Evolutionary conservation across 2,329 filamentous ascomycete genomes (phyloP), one percentile per base, ranked within the genome.

Genomic region (Xylaria polymorpha): DNA sequence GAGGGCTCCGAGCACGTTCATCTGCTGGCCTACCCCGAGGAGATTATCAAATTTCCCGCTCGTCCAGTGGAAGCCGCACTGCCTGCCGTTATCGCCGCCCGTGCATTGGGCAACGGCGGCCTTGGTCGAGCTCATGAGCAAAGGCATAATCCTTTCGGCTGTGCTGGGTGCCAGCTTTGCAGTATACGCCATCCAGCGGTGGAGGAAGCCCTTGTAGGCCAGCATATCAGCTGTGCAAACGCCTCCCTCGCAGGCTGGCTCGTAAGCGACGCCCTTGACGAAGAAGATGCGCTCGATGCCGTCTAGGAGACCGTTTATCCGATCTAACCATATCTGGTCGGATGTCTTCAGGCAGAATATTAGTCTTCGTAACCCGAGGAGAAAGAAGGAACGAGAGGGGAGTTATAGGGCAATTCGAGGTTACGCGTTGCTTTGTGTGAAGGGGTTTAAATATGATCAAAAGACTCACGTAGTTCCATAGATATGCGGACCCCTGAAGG

Each of bases 161-260:
- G 77, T 80, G 67, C 77, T 77, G 4, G 82, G 81, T 0, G 79
- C 81, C 46, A 82, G 67, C 66, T 82, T 78, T 12, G 79, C 77
- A 4, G 80, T 78, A 22, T 77, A 75, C 0, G 80, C 81, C 66
- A 83, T 75, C 81, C 85, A 89, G 53, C 87, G 86, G 41, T 84
- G 79, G 7, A 88, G 80, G 75, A 87, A 88, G 37, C 85, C 87
- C 77, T 89, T 89, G 83, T 87, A 89, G 15, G 82, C 83, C 65
- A 83, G 80, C 77, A 88, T 86, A 73, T 90, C 87, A 56, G 82
- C 80, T 73, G 85, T 84, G 80, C 87, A 90, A 5, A 74, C 79
- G 50, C 78, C 77, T 20, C 67, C 77, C 78, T 90, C 88, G 77
- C 88, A 90, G 6, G 83, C 80, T 20, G 78, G 78, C 74, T 90